phyloP scores from a whole-genome alignment of 2,329 filamentous ascomycete species.

The Didymella segeticola region DNA sequence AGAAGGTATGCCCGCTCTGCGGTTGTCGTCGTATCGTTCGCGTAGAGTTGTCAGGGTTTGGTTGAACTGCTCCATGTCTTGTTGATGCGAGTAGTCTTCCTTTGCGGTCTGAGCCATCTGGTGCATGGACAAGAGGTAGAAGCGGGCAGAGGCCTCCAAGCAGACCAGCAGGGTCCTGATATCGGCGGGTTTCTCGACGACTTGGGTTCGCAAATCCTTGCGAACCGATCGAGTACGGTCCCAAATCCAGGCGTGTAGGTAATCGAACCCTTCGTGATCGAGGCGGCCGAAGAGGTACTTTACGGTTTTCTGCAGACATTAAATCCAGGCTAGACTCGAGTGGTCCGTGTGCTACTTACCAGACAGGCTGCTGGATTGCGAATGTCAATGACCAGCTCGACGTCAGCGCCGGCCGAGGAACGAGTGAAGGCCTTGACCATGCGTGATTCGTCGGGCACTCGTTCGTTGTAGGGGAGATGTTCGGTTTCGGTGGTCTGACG shows the following conservation, averaged over 20 bases:
- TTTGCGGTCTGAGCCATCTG: constrained; percentile 56
- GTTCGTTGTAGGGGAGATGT: constrained; percentile 38
- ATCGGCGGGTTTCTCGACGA: constrained; percentile 61
- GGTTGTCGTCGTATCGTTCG: constrained; percentile 53
- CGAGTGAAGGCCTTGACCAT: constrained; percentile 71
- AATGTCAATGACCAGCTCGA: constrained; percentile 69
- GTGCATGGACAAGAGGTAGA: constrained; percentile 68
- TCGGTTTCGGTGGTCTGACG: constrained; percentile 40
- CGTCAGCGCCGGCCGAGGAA: constrained; percentile 68
- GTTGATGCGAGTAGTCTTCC: constrained; percentile 56
- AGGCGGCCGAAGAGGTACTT: constrained; percentile 56
- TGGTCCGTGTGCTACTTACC: constrained; percentile 30
- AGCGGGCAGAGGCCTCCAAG: constrained; percentile 68
- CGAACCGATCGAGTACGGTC: constrained; percentile 69
- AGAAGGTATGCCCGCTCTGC: constrained; percentile 56
- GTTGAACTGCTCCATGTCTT: constrained; percentile 70
- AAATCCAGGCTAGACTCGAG: constrained; percentile 22
- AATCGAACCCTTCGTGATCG: constrained; percentile 55
- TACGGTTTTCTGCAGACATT: constrained; percentile 47
- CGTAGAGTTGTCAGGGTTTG: constrained; percentile 67
- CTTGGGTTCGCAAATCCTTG: constrained; percentile 70
- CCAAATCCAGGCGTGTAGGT: constrained; percentile 70
- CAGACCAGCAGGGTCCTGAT: constrained; percentile 65
- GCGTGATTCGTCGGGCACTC: constrained; percentile 56
- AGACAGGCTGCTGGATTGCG: constrained; percentile 60